Evolutionary conservation across 2,329 filamentous ascomycete species (phyloP), one percentile per base, ranked within the genome.

Genomic region (Alternaria dauci): DNA sequence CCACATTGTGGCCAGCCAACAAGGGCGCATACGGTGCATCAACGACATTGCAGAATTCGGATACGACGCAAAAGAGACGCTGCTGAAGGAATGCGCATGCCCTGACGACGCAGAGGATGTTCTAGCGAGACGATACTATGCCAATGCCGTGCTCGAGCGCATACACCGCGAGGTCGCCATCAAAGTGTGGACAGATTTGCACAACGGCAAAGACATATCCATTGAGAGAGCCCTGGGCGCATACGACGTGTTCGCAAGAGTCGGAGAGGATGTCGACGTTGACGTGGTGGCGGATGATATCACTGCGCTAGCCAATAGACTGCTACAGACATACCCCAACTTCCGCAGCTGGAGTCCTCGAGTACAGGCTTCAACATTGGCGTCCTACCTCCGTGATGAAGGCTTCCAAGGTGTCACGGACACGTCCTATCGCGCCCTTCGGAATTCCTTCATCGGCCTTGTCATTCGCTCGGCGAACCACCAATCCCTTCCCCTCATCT

Each of bases 241-340:
- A 14, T 96, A 96, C 76, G 95, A 98, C 77, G 86, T 98, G 79
- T 98, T 98, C 78, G 88, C 96, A 46, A 82, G 94, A 28, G 88
- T 90, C 66, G 89, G 90, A 55, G 85, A 88, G 18, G 83, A 85
- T 30, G 88, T 90, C n/a, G 93, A 96, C 73, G 79, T 94, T 52
- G 85, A 91, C 58, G 88, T 93, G 44, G 76, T 84, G 36, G 67
- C 86, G 11, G 74, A 78, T n/a, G 81, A 88, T 41, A 82, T 98
- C 23, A 89, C 95, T 75, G 76, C 81, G 1, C 83, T 92, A 36
- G 87, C 89, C 2, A 68, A 76, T 3, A 78, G 81, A 1, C 87
- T 97, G 58, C 81, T 82, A 11, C 62, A 71, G 1, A 81, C 83
- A 26, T 80, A 87, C 59, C 82, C 85, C 0, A 75, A 82, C 8